Conservation (phyloP, 768 basidiomycete species). For the Dentipellis sp. region DNA sequence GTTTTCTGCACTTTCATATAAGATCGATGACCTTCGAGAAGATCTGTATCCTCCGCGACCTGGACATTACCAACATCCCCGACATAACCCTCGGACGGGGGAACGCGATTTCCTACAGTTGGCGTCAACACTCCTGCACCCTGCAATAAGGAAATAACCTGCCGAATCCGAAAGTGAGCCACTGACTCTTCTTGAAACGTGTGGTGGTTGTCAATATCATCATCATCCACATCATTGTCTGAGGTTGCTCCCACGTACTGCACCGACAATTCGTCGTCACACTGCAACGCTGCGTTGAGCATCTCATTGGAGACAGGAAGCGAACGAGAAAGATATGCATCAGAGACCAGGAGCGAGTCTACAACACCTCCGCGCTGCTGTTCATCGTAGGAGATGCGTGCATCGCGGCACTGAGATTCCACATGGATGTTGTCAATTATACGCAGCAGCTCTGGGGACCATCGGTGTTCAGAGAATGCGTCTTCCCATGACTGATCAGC, state of each 20-base stretch:
- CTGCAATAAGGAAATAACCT: too few species aligned
- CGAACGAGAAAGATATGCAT: background rate
- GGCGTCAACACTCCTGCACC: too few species aligned
- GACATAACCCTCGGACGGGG: too few species aligned
- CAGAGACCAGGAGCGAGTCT: background rate
- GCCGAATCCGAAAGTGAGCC: too few species aligned
- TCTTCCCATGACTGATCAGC: background rate
- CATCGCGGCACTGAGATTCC: background rate
- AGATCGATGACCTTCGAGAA: too few species aligned
- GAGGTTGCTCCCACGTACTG: background rate
- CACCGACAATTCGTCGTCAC: background rate
- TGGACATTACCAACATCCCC: too few species aligned
- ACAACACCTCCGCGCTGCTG: background rate
- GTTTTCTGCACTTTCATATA: too few species aligned
- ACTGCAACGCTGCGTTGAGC: background rate
- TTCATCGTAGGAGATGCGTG: background rate
- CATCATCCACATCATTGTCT: background rate
- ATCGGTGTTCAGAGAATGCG: background rate
- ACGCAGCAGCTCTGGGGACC: background rate
- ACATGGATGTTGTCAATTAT: background rate
- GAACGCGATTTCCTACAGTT: too few species aligned
- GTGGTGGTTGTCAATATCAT: background rate
- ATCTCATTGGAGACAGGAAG: background rate
- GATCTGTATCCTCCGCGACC: too few species aligned
- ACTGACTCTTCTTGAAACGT: too few species aligned